Evolutionary conservation across 768 basidiomycete genomes (phyloP), one percentile per base, ranked within the genome.

Genomic region (Crepidotus variabilis): DNA sequence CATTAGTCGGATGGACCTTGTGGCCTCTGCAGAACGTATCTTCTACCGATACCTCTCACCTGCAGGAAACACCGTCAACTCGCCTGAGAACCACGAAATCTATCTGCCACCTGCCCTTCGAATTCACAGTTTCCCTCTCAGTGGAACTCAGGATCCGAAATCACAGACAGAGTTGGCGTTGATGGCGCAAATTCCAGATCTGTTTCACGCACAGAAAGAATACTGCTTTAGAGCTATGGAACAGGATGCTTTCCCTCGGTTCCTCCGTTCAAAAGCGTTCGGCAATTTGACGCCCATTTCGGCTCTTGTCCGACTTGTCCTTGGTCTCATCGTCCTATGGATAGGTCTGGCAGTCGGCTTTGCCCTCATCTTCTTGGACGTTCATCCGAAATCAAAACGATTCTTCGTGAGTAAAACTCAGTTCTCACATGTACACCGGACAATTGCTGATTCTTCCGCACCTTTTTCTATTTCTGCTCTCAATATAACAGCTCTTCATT

Each of bases 141-240:
- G 79, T 64, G 86, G 86, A 63, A 72, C 79, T 1, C 81, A 85
- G 45, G 86, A 93, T 55, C 92, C 92, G 2, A 83, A 79, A 67
- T 76, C 85, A 4, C 79, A 81, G 65, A 74, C 78, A 22, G 93
- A 94, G 71, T 71, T 85, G 43, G 82, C 78, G 45, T 72, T 90
- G 61, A 82, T 96, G 79, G 96, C 95, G 0, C 87, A 93, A 60
- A 83, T 93, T 48, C 97, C 97, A 13, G 97, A 99, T 69, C 89
- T 98, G 77, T 98, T 97, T 78, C 93, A 98, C 68, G 77, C 87
- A 0, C 96, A 98, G 76, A 98, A 98, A 76, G 94, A 97, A 67
- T 97, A 96, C 67, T 92, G 93, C 68, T 96, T 94, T 81, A 84
- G 90, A 47, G 92, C 92, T 0, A 94, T 98, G 87, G 94, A 97